Percentiles rank a stretch among this genome's conserved stretches.
Conservation (phyloP, 768 basidiomycete species). For the Serendipita sp. region DNA sequence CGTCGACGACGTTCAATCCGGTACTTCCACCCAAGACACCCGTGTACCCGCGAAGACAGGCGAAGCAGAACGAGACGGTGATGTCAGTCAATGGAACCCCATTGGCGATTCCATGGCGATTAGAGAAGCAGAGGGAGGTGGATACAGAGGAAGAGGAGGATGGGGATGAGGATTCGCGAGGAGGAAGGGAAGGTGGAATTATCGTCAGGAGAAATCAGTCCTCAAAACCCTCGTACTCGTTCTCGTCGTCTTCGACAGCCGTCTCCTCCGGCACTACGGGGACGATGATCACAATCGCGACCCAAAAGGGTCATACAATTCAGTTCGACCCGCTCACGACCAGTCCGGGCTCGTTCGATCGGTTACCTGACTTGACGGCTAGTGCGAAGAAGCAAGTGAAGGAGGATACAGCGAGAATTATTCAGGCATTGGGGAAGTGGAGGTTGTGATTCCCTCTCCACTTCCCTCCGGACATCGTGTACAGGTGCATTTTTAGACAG, state of each 20-base stretch:
- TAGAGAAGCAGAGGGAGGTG: neutral
- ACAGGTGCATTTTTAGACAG: too few relatives aligned
- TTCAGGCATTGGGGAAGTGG: conserved; percentile 67
- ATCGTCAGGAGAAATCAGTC: neutral
- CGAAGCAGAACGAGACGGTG: neutral
- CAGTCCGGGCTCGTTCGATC: conserved; percentile 54
- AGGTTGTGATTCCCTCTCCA: conserved; percentile 24
- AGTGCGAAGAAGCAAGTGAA: conserved; percentile 72
- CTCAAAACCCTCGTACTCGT: neutral
- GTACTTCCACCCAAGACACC: neutral
- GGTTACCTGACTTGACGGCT: conserved; percentile 59
- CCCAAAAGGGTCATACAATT: conserved; percentile 17
- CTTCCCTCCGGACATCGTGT: too few relatives aligned
- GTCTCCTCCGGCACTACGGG: neutral
- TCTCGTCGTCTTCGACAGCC: neutral
- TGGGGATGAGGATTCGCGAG: neutral
- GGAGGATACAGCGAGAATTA: conserved; percentile 55
- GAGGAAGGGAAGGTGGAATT: neutral
- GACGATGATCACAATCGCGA: neutral
- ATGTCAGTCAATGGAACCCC: neutral
- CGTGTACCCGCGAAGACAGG: neutral
- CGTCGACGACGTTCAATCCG: neutral
- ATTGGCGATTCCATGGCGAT: neutral
- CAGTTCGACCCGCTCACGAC: conserved; percentile 72
- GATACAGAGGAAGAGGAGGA: neutral